A percentile compares a stretch with the other conserved stretches of the same genome.
These are phyloP conservation scores for Fusarium oxysporum DNA, from an alignment of 2,329 filamentous ascomycete species.

Conservation along the genomic window DNA sequence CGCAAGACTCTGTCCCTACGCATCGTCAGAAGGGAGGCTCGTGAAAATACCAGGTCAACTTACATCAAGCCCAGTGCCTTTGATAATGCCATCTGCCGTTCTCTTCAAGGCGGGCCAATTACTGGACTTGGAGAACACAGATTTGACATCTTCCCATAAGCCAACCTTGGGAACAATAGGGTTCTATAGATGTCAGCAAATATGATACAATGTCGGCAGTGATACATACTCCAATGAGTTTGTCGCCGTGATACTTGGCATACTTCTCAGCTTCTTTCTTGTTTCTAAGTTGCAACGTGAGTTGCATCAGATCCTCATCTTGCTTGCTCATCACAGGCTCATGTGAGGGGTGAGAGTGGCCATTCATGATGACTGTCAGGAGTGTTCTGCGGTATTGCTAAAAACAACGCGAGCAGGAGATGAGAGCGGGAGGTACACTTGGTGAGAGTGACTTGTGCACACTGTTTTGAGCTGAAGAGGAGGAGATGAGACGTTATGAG, in stretches of 20 bases:
- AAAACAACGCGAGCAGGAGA: background rate
- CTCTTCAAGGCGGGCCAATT: constrained; percentile 1
- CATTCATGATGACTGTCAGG: background rate
- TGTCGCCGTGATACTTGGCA: constrained; percentile 20
- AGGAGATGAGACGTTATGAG: background rate
- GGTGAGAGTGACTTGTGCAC: background rate
- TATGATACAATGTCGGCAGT: rapidly evolving
- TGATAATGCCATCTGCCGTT: background rate
- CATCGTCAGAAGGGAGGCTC: background rate
- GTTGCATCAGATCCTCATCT: constrained; percentile 10
- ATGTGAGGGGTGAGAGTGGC: background rate
- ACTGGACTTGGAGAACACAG: background rate
- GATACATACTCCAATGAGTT: constrained; percentile 10
- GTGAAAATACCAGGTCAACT: rapidly evolving
- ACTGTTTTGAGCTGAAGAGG: no score
- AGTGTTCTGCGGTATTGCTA: rapidly evolving
- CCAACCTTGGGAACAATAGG: background rate
- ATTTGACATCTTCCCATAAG: background rate
- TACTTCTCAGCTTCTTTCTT: constrained; percentile 5
- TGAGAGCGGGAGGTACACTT: rapidly evolving
- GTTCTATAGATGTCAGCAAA: background rate
- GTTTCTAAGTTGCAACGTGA: constrained; percentile 10
- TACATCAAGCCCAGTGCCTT: background rate
- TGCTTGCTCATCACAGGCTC: background rate
- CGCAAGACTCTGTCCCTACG: constrained; percentile 2